Evolutionary conservation across 176 grass and related monocot genomes (phyloP).

Genomic region (Phyllostachys edulis): DNA sequence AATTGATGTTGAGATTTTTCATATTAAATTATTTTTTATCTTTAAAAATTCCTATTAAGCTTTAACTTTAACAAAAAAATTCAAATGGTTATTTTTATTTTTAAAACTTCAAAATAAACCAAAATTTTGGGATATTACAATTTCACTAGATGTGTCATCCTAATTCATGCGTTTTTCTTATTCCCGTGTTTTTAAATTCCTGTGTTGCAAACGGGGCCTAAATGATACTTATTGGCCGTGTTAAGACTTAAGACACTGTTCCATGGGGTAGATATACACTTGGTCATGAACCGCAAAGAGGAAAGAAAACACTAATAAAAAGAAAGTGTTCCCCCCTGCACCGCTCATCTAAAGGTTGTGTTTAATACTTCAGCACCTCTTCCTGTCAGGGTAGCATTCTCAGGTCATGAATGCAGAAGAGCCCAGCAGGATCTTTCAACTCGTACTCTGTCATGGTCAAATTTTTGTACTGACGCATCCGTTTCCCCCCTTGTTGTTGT

Average conservation of each 20-base stretch:
- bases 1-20: too few species aligned
- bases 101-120: too few species aligned
- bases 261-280: neutral
- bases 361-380: neutral
- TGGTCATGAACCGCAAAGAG: neutral
- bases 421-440: neutral
- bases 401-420: neutral
- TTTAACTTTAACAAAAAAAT: too few species aligned
- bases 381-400: neutral
- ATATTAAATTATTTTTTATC: too few species aligned
- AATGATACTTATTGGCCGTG: neutral
- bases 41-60: too few species aligned
- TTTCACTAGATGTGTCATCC: too few species aligned
- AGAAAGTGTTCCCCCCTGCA: neutral
- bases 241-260: neutral
- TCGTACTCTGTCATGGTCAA: neutral
- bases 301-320: neutral
- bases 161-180: too few species aligned
- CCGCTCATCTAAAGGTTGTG: neutral
- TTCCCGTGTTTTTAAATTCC: too few species aligned
- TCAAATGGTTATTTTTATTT: too few species aligned
- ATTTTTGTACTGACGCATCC: neutral
- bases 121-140: too few species aligned
- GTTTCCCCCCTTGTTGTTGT: neutral
- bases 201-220: too few species aligned